Evolutionary conservation across 805 yeast genomes (phyloP).

Genomic region (Metschnikowia vanudenii): DNA sequence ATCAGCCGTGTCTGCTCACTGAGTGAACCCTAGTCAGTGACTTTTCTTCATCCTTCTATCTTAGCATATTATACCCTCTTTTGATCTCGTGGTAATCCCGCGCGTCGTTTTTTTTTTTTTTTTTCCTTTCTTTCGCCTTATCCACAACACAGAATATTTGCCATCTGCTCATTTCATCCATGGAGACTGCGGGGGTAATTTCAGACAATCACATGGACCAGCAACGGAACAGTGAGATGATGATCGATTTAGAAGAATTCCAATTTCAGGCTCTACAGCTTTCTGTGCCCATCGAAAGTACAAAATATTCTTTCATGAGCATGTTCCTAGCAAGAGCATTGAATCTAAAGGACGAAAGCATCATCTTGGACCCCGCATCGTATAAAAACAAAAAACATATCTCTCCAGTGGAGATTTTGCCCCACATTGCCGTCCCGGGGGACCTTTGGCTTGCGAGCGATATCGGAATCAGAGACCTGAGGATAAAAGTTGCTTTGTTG

Average conservation of each 20-base stretch:
- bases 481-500: constrained; percentile 32
- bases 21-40: neutral
- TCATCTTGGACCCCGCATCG: constrained; percentile 13
- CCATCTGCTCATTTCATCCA: too few relatives aligned
- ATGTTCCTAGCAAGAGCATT: constrained; percentile 26
- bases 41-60: neutral
- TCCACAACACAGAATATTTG: too few relatives aligned
- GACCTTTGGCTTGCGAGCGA: constrained; percentile 39
- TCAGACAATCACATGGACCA: neutral
- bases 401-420: constrained; percentile 27
- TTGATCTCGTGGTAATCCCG: too few relatives aligned
- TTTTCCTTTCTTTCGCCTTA: too few relatives aligned
- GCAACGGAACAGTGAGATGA: neutral
- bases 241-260: constrained; percentile 13
- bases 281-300: constrained; percentile 28
- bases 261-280: constrained; percentile 27
- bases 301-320: constrained; percentile 27
- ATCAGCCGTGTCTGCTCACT: neutral
- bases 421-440: constrained; percentile 33
- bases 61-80: too few relatives aligned
- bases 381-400: neutral
- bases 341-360: constrained; percentile 22
- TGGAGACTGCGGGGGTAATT: neutral
- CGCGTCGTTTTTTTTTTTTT: too few relatives aligned
- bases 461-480: constrained; percentile 29